Evolutionary conservation across 2,329 filamentous ascomycete species (phyloP), one percentile per base, ranked within the genome.

Genomic region (Claviceps sp.): DNA sequence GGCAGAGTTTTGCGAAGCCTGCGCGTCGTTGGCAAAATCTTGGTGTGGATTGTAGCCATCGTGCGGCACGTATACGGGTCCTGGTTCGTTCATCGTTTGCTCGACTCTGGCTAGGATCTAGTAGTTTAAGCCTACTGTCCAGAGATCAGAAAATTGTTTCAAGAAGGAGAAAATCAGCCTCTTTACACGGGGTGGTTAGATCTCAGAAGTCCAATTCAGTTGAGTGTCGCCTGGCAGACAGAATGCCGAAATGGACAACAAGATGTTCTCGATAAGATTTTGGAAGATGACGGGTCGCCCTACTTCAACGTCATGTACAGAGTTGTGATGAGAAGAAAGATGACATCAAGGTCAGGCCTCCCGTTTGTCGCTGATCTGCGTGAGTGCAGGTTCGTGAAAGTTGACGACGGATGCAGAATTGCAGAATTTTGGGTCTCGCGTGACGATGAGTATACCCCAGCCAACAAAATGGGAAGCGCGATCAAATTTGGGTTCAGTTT

Each of bases 71-170:
- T 60, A 60, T 41, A 61, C 61, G 54, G 59, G 61, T 13, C 60
- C 57, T 47, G 62, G 58, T 45, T 62, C 58, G 50, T 55, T 66
- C 66, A 68, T 68, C 18, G 48, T 60, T 24, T 20, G 34, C 38
- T 51, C 30, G n/a, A 42, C 24, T 30, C 30, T 47, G 37, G 43
- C 51, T n/a, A 40, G 13, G 22, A 40, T 41, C 13, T 48, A 41
- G 38, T 46, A 51, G 48, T 47, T 46, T 22, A 41, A 22, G 6
- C 18, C 38, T 18, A 34, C 22, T 22, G 41, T 22, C 41, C 22
- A 2, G 30, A 18, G 13, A n/a, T 41, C 14, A 34, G 8, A 22
- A 22, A 37, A n/a, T 8, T 37, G 11, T 24, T 26, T 37, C 26
- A 5, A 34, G 5, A 16, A 16, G 11, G 5, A 24, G 3, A 2